A percentile compares a stretch with the other conserved stretches of the same genome.
Evolutionary conservation across 2,329 filamentous ascomycete species (phyloP).

Genomic region (Zalaria obscura): DNA sequence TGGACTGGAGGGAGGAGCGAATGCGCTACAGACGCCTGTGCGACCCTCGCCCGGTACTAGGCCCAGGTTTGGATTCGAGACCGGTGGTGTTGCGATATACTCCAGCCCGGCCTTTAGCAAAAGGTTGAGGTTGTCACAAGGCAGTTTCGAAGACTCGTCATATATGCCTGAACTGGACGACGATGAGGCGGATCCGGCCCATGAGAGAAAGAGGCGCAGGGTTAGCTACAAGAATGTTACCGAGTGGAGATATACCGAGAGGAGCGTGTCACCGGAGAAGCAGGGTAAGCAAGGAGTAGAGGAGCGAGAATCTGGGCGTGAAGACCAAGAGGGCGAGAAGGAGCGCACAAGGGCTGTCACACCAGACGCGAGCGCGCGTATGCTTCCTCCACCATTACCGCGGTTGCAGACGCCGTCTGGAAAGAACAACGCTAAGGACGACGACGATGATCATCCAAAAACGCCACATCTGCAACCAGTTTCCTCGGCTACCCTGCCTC

Average conservation of each 20-base stretch:
- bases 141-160: slow-evolving; percentile 47
- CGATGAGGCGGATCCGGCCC: slow-evolving; percentile 44
- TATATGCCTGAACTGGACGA: slow-evolving; percentile 56
- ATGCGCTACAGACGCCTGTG: not conserved
- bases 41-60: not conserved
- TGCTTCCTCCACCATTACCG: slow-evolving; percentile 14
- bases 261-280: slow-evolving; percentile 55
- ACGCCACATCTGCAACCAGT: slow-evolving; percentile 18
- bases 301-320: no score
- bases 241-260: slow-evolving; percentile 61
- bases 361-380: not conserved
- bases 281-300: slow-evolving; percentile 11
- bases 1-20: slow-evolving; percentile 2
- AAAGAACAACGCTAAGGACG: not conserved
- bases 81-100: slow-evolving; percentile 36
- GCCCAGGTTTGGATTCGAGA: slow-evolving; percentile 6
- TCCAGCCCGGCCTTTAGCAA: slow-evolving; percentile 71
- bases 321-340: not conserved
- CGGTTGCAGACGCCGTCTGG: slow-evolving; percentile 10
- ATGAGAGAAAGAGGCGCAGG: slow-evolving; percentile 54
- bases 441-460: slow-evolving; percentile 8
- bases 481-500: slow-evolving; percentile 13
- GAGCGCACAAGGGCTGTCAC: not conserved
- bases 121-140: slow-evolving; percentile 54
- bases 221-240: slow-evolving; percentile 54